phyloP scores from a whole-genome alignment of 2,329 filamentous ascomycete genomes.

The Xylaria multiplex region DNA sequence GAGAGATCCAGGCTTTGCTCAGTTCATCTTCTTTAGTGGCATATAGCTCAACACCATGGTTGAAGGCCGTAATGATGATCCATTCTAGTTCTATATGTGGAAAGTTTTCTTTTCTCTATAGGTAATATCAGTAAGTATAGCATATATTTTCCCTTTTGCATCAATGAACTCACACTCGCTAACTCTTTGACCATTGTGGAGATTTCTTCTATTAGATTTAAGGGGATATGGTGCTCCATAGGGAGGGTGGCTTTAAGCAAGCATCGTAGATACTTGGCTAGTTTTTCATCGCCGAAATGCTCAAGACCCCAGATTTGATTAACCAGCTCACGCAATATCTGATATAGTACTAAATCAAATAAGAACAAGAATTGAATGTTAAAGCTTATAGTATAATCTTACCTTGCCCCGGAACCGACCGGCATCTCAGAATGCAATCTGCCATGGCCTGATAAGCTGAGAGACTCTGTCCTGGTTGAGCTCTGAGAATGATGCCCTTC shows the following conservation, averaged over 20 bases:
- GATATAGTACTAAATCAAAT: constrained; percentile 58
- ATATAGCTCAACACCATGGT: constrained; percentile 75
- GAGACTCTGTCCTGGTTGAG: constrained; percentile 56
- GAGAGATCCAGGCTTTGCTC: constrained; percentile 70
- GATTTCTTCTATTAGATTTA: constrained; percentile 73
- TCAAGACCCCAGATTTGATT: constrained; percentile 71
- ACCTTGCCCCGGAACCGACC: constrained; percentile 62
- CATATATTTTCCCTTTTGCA: not conserved
- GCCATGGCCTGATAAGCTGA: constrained; percentile 70
- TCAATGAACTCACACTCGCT: constrained; percentile 54
- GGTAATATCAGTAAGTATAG: constrained; percentile 5
- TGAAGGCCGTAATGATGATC: constrained; percentile 76
- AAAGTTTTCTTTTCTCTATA: constrained; percentile 60
- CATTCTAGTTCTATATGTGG: constrained; percentile 77
- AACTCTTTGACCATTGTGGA: constrained; percentile 62
- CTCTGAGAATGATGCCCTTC: constrained; percentile 65
- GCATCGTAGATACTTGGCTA: constrained; percentile 82
- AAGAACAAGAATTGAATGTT: not conserved
- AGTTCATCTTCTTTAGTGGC: constrained; percentile 62
- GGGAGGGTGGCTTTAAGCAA: constrained; percentile 75
- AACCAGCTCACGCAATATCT: constrained; percentile 72
- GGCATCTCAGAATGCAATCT: constrained; percentile 68
- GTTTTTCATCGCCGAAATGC: constrained; percentile 64
- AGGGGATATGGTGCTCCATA: constrained; percentile 63
- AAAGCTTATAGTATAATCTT: constrained; percentile 30